Base-by-base conservation (phyloP, 2,329 filamentous ascomycete genomes). In the Calonectria hongkongensis region DNA sequence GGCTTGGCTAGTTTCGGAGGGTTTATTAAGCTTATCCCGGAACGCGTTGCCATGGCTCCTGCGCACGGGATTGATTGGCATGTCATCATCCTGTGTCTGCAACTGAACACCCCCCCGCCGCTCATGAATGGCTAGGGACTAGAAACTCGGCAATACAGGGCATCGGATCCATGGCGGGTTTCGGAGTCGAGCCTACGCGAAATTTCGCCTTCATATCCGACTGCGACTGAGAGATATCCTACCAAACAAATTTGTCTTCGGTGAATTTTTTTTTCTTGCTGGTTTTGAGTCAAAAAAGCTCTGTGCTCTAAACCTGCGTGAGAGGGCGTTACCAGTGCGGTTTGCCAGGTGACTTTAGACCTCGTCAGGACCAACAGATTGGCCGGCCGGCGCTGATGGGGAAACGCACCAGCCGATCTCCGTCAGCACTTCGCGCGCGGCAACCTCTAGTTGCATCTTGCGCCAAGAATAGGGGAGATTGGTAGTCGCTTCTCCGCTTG, bases 161-260 rank as follows among this genome's bases (percentile, higher is more conserved):
- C 68, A 54, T 13, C 43, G 60, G 56, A 74, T 76, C 73, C 43
- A 70, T 75, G 58, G 70, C 18, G 48, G 41, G 72, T 76, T 73
- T 70, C 41, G 58, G 43, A 39, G 30, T 63, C 21, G 60, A 41
- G 30, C 25, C 13, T 50, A 33, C 25, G 7, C 18, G 54, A 21
- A 12, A 28, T 28, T 30, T 28, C 27, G 28, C 25, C 9, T 36
- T 16, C n/a, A 27, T 13, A 43, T 47, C 41, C 41, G 47, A 39
- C 64, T 21, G 21, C 21, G 21, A 21, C 21, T 21, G 2, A 21
- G 21, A 21, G 21, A 21, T 21, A 21, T 21, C 21, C 21, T 21
- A 21, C 21, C 21, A 21, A 21, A 10, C n/a, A 39, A 25, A 30
- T 51, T 45, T 62, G 15, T 7, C n/a, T 45, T 21, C 33, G 33